Evolutionary conservation across 345 rosid genomes (phyloP).

Genomic region (Populus davidiana): DNA sequence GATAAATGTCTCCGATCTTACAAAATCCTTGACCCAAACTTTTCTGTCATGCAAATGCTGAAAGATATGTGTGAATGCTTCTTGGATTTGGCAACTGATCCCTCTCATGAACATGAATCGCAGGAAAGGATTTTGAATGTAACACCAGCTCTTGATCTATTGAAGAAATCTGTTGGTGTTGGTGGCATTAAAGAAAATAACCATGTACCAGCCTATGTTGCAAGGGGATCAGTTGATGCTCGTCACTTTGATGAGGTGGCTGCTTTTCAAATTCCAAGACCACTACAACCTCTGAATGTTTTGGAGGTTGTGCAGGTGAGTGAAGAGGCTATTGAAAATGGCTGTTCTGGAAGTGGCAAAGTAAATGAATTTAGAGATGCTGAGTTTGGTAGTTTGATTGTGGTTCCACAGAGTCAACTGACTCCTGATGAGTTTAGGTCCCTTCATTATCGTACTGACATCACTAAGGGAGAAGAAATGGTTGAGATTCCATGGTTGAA

Average conservation of each 20-base stretch:
- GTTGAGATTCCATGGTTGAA: slow-evolving; percentile 72
- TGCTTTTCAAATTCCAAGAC: slow-evolving; percentile 16
- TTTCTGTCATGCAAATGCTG: slow-evolving; percentile 63
- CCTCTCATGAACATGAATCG: slow-evolving; percentile 38
- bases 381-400: slow-evolving; percentile 37
- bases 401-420: slow-evolving; percentile 44
- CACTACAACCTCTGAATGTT: neutral
- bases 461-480: slow-evolving; percentile 68
- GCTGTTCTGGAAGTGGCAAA: slow-evolving; percentile 2
- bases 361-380: slow-evolving; percentile 19
- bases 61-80: slow-evolving; percentile 80
- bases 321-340: slow-evolving; percentile 2
- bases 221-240: slow-evolving; percentile 11
- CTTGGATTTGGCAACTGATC: slow-evolving; percentile 57
- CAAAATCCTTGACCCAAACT: slow-evolving; percentile 69
- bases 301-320: neutral
- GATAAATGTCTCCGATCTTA: slow-evolving; percentile 71
- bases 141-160: slow-evolving; percentile 36
- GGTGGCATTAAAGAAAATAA: slow-evolving; percentile 1
- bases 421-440: slow-evolving; percentile 51
- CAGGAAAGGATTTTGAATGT: slow-evolving; percentile 47
- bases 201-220: neutral
- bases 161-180: slow-evolving; percentile 44
- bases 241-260: neutral
- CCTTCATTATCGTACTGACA: slow-evolving; percentile 45